A percentile compares a stretch with the other conserved stretches of the same genome.
These are phyloP conservation scores for Orbilia oligospora DNA, from an alignment of 2,329 filamentous ascomycete genomes.

Conservation along the genomic window DNA sequence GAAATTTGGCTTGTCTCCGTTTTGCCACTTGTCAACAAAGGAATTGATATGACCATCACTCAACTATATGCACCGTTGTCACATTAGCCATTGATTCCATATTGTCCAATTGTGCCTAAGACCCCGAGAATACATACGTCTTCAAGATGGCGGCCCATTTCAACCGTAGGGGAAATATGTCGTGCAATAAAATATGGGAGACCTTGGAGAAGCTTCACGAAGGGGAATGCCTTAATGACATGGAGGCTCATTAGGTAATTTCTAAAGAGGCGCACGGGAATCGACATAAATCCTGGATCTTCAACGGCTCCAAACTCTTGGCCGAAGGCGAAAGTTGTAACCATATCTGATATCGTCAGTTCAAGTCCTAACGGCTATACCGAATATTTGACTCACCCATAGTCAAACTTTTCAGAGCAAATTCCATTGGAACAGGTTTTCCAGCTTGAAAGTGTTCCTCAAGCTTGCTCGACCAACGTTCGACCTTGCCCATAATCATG, in stretches of 20 bases:
- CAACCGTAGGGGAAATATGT: slow-evolving; percentile 28
- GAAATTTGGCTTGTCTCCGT: slow-evolving; percentile 32
- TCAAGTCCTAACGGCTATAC: background rate
- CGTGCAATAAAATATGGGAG: slow-evolving; percentile 36
- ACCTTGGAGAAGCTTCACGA: slow-evolving; percentile 22
- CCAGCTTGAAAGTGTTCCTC: slow-evolving; percentile 32
- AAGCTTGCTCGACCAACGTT: slow-evolving; percentile 29
- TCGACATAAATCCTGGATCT: slow-evolving; percentile 31
- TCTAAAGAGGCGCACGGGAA: slow-evolving; percentile 28
- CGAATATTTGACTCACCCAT: slow-evolving; percentile 2
- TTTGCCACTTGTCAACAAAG: slow-evolving; percentile 28
- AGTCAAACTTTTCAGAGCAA: slow-evolving; percentile 27
- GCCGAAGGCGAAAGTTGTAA: slow-evolving; percentile 32
- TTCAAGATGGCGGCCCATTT: slow-evolving; percentile 37
- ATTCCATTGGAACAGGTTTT: slow-evolving; percentile 33
- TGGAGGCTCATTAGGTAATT: slow-evolving; percentile 41
- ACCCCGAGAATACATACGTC: background rate
- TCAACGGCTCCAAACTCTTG: slow-evolving; percentile 37
- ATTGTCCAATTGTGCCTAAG: background rate
- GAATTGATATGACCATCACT: slow-evolving; percentile 19
- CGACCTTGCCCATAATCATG: slow-evolving; percentile 35
- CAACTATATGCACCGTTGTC: background rate
- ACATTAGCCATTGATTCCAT: slow-evolving; percentile 2
- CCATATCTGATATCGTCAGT: slow-evolving; percentile 32
- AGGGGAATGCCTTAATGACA: slow-evolving; percentile 41